Conservation (phyloP, 352 stramenopile species). For the Phytopythium ostracodes region DNA sequence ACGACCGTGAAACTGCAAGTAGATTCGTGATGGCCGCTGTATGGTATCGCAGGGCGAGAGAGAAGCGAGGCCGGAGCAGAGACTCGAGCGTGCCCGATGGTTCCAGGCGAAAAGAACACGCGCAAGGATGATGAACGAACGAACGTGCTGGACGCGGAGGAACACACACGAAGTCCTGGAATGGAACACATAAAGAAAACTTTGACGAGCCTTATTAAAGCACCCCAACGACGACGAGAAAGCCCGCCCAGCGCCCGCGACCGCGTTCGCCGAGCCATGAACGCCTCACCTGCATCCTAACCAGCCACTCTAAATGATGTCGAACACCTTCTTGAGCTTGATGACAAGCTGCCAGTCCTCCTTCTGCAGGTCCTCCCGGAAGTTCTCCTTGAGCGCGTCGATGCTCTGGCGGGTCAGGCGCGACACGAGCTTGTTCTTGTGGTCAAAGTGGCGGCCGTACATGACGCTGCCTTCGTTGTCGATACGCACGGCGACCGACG, state of each 20-base stretch:
- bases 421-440: constrained; percentile 86
- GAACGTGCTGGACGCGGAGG: background rate
- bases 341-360: constrained; percentile 98
- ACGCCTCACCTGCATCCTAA: constrained; percentile 6
- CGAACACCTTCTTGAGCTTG: constrained; percentile 99
- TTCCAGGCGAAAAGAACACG: background rate
- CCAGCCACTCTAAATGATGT: constrained; percentile 90
- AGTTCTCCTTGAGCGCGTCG: constrained; percentile 98
- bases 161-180: background rate
- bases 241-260: background rate
- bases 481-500: constrained; percentile 95
- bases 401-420: constrained; percentile 92
- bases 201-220: background rate
- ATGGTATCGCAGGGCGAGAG: background rate
- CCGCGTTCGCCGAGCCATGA: constrained; percentile 8
- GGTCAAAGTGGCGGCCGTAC: constrained; percentile 98
- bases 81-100: background rate
- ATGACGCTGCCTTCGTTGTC: constrained; percentile 94
- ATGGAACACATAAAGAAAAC: background rate
- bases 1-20: background rate
- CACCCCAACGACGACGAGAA: background rate
- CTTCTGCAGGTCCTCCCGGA: constrained; percentile 97
- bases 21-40: too few relatives aligned
- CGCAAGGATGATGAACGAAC: background rate
- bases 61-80: background rate